A percentile compares a stretch with the other conserved stretches of the same genome.
These are phyloP conservation scores for Lactarius pseudohatsudake DNA, from an alignment of 768 basidiomycete species.

Conservation along the genomic window DNA sequence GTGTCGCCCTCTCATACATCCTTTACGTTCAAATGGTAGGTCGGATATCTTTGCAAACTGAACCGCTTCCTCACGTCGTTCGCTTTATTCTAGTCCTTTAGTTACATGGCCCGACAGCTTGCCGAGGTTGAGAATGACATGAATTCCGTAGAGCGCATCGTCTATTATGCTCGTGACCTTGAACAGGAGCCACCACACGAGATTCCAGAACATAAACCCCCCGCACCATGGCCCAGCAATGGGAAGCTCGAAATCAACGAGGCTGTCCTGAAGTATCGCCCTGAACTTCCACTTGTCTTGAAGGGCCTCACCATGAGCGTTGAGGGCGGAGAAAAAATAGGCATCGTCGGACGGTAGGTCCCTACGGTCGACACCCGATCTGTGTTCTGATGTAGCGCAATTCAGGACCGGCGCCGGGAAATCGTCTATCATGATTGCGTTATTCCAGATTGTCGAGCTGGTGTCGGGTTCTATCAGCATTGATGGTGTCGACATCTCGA, in stretches of 20 bases:
- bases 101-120: slow-evolving; percentile 73
- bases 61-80: not conserved
- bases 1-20: slow-evolving; percentile 79
- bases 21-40: slow-evolving; percentile 71
- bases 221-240: slow-evolving; percentile 67
- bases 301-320: too few species aligned
- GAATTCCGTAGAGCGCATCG: slow-evolving; percentile 82
- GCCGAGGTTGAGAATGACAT: slow-evolving; percentile 93
- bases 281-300: slow-evolving; percentile 86
- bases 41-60: not conserved
- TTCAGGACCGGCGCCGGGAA: slow-evolving; percentile 79
- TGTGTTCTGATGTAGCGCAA: too few species aligned
- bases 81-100: slow-evolving; percentile 48
- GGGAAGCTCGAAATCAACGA: slow-evolving; percentile 76
- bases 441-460: slow-evolving; percentile 84
- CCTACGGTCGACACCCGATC: slow-evolving; percentile 22
- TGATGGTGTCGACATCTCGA: slow-evolving; percentile 80
- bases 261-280: slow-evolving; percentile 78
- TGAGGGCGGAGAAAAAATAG: too few species aligned
- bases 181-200: slow-evolving; percentile 81
- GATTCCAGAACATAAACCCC: slow-evolving; percentile 57
- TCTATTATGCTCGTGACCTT: slow-evolving; percentile 78
- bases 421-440: slow-evolving; percentile 83
- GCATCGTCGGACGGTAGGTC: slow-evolving; percentile 70
- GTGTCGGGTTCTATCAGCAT: slow-evolving; percentile 73